Evolutionary conservation across 208 protist species (phyloP).

Genomic region (Trypanosoma vivax): DNA sequence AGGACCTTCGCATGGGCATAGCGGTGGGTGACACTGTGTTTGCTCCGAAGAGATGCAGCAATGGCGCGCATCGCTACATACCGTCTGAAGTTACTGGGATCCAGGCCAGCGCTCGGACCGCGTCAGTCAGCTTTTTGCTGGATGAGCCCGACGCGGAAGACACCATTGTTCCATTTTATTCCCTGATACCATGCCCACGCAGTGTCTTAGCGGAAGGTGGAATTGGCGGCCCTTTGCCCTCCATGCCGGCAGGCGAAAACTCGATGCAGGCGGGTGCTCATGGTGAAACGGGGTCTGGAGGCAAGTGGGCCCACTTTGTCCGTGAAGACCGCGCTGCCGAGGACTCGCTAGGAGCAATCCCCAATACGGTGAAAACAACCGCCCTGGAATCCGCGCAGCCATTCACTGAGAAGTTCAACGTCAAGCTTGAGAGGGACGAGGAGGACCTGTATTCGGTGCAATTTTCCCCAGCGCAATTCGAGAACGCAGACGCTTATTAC

Average conservation of each 20-base stretch:
- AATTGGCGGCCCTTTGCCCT: slow-evolving; percentile 12
- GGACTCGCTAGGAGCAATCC: too few relatives aligned
- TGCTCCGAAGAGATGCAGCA: slow-evolving; percentile 7
- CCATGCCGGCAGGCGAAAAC: too few relatives aligned
- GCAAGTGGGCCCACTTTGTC: too few relatives aligned
- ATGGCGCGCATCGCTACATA: slow-evolving; percentile 11
- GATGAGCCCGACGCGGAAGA: slow-evolving; percentile 66
- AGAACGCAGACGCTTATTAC: slow-evolving; percentile 38
- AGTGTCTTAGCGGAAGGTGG: slow-evolving; percentile 14
- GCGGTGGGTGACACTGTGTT: slow-evolving; percentile 12
- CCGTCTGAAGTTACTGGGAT: slow-evolving; percentile 67
- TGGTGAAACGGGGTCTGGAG: too few relatives aligned
- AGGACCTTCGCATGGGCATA: slow-evolving; percentile 2
- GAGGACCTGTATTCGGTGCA: slow-evolving; percentile 21
- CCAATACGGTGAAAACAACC: too few relatives aligned
- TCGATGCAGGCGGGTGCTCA: too few relatives aligned
- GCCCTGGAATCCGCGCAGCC: too few relatives aligned
- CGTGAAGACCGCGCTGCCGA: too few relatives aligned
- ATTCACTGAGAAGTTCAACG: background rate
- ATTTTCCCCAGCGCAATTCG: slow-evolving; percentile 7
- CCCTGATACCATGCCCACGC: slow-evolving; percentile 49
- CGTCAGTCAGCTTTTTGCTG: slow-evolving; percentile 50
- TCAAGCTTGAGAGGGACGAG: slow-evolving; percentile 14
- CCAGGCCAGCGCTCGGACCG: slow-evolving; percentile 50
- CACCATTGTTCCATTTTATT: slow-evolving; percentile 52